A percentile compares a stretch with the other conserved stretches of the same genome.
Evolutionary conservation across 2,329 filamentous ascomycete species (phyloP).

Genomic region (Verticillium isaacii): DNA sequence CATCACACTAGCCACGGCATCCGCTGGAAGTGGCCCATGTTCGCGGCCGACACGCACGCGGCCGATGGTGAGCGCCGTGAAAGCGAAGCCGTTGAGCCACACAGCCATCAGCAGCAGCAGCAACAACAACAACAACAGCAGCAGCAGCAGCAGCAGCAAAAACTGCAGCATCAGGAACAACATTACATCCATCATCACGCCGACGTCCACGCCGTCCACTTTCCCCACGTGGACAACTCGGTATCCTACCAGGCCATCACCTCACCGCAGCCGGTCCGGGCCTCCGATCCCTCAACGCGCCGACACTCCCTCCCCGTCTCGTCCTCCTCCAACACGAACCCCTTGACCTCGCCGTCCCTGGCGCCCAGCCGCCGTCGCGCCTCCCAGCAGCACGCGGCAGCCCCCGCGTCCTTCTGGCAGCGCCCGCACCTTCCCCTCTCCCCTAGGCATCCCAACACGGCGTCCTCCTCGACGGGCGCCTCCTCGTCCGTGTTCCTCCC

Average conservation of each 20-base stretch:
- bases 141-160: neutral
- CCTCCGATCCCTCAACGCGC: neutral
- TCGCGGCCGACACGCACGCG: neutral
- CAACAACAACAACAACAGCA: neutral
- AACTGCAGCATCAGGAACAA: neutral
- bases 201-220: neutral
- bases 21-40: conserved; percentile 1
- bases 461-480: neutral
- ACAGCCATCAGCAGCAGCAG: neutral
- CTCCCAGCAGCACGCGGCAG: neutral
- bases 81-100: neutral
- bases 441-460: conserved; percentile 11
- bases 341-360: neutral
- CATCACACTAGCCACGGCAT: neutral
- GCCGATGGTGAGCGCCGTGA: neutral
- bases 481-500: conserved; percentile 10
- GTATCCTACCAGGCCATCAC: neutral
- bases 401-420: neutral
- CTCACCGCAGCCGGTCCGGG: neutral
- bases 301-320: neutral
- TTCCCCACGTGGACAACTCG: neutral
- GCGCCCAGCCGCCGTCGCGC: neutral
- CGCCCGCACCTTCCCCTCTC: neutral
- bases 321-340: neutral
- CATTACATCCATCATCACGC: neutral